Evolutionary conservation across 2,329 filamentous ascomycete species (phyloP).

Genomic region (Botrytis tulipae): DNA sequence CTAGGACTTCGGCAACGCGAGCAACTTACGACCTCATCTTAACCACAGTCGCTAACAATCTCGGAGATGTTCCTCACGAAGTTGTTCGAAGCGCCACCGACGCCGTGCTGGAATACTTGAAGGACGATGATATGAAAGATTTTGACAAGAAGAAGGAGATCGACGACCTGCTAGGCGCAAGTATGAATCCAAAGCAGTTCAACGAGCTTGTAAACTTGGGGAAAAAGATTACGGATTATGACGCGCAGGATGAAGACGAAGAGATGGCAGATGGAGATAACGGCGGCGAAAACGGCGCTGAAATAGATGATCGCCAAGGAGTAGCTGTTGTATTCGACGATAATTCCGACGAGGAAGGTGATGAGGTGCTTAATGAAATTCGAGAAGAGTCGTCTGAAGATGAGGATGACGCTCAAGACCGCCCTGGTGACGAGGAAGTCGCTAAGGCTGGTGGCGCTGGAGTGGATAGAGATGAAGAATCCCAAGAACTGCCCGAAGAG

Average conservation of each 20-base stretch:
- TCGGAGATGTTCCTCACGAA: slow-evolving; percentile 91
- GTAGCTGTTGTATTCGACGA: slow-evolving; percentile 97
- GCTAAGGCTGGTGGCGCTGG: slow-evolving; percentile 52
- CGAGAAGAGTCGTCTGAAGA: slow-evolving; percentile 83
- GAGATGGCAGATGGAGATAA: slow-evolving; percentile 70
- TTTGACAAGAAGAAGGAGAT: slow-evolving; percentile 98
- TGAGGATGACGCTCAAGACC: slow-evolving; percentile 66
- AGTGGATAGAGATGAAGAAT: slow-evolving; percentile 50
- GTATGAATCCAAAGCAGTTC: slow-evolving; percentile 84
- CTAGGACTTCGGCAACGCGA: slow-evolving; percentile 84
- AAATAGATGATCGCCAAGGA: slow-evolving; percentile 91
- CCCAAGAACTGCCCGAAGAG: slow-evolving; percentile 52
- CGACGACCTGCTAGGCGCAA: slow-evolving; percentile 85
- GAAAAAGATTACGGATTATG: slow-evolving; percentile 99
- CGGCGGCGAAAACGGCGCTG: slow-evolving; percentile 66
- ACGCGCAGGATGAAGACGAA: slow-evolving; percentile 93
- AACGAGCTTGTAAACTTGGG: slow-evolving; percentile 94
- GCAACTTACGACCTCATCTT: slow-evolving; percentile 93
- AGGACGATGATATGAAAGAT: slow-evolving; percentile 94
- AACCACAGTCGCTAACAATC: slow-evolving; percentile 80
- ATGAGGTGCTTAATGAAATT: slow-evolving; percentile 77
- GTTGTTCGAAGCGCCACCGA: slow-evolving; percentile 93
- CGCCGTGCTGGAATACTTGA: slow-evolving; percentile 83
- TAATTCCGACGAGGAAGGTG: slow-evolving; percentile 77
- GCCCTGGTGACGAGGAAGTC: slow-evolving; percentile 49